These are phyloP conservation scores for Ceratocystiopsis brevicomis DNA, from an alignment of 2,329 filamentous ascomycete species.

Conservation along the genomic window DNA sequence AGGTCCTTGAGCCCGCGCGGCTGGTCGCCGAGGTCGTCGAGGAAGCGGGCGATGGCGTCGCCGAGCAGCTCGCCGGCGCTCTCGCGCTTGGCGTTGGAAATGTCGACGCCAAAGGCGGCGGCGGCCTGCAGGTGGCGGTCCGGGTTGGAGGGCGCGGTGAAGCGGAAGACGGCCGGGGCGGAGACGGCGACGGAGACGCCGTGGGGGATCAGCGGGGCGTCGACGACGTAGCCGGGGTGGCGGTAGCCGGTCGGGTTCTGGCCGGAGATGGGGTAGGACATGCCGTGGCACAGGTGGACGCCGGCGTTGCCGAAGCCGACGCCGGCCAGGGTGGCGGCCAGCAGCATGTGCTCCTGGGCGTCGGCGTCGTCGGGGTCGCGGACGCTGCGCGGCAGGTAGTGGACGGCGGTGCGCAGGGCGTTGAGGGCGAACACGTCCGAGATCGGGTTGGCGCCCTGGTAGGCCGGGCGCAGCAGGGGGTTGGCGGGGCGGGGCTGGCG, in stretches of 20 bases:
- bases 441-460: constrained; percentile 94
- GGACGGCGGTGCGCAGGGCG: constrained; percentile 64
- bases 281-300: constrained; percentile 65
- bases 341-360: constrained; percentile 86
- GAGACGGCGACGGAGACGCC: constrained; percentile 61
- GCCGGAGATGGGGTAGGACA: constrained; percentile 94
- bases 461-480: constrained; percentile 78
- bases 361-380: constrained; percentile 78
- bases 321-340: constrained; percentile 81
- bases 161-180: constrained; percentile 30
- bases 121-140: constrained; percentile 61
- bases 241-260: constrained; percentile 74
- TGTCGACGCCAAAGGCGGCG: constrained; percentile 35
- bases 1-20: constrained; percentile 68
- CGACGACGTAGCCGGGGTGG: constrained; percentile 69
- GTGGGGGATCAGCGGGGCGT: constrained; percentile 71
- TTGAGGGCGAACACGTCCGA: constrained; percentile 91
- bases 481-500: constrained; percentile 69
- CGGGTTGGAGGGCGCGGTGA: constrained; percentile 48
- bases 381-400: constrained; percentile 79
- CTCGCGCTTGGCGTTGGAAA: constrained; percentile 71
- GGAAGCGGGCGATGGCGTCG: constrained; percentile 65
- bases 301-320: constrained; percentile 96
- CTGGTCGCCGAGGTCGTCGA: constrained; percentile 73
- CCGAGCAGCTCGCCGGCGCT: constrained; percentile 75